Conservation (phyloP, 176 grass and related monocot species). For the Hsuehochloa calcarea region DNA sequence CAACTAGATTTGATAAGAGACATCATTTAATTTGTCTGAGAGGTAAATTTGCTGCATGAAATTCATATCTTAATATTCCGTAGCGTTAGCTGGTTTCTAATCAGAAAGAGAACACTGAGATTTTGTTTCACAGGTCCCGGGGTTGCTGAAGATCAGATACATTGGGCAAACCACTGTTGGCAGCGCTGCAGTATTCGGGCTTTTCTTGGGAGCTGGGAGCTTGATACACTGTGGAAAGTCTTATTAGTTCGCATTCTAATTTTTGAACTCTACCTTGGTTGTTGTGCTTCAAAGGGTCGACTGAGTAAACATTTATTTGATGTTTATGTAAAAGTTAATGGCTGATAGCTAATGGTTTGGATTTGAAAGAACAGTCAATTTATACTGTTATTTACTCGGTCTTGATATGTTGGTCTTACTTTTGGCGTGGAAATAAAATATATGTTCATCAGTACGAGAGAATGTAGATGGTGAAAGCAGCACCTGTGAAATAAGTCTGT, state of each 20-base stretch:
- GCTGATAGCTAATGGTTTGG: slow-evolving; percentile 22
- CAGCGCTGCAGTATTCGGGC: slow-evolving; percentile 79
- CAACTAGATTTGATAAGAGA: not conserved
- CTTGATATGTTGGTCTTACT: not conserved
- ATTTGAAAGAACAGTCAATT: slow-evolving; percentile 18
- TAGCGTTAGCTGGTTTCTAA: not conserved
- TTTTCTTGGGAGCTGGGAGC: slow-evolving; percentile 93
- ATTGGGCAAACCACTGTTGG: slow-evolving; percentile 80
- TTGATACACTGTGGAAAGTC: slow-evolving; percentile 95
- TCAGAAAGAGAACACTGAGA: not conserved
- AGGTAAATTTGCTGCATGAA: not conserved
- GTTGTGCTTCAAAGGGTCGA: not conserved
- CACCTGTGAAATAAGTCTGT: not conserved
- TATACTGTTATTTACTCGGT: slow-evolving; percentile 18
- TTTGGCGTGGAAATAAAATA: slow-evolving; percentile 26
- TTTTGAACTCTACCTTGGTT: not conserved
- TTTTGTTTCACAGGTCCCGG: slow-evolving; percentile 62
- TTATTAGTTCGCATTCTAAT: slow-evolving; percentile 47
- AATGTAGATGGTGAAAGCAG: not conserved
- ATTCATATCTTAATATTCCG: not conserved
- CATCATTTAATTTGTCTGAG: not conserved
- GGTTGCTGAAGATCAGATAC: slow-evolving; percentile 87
- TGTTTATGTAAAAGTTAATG: slow-evolving; percentile 26
- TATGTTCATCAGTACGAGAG: slow-evolving; percentile 8
- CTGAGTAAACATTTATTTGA: slow-evolving; percentile 22